phyloP scores from a whole-genome alignment of 495 filamentous ascomycete species.

The Penicillium pancosmium region DNA sequence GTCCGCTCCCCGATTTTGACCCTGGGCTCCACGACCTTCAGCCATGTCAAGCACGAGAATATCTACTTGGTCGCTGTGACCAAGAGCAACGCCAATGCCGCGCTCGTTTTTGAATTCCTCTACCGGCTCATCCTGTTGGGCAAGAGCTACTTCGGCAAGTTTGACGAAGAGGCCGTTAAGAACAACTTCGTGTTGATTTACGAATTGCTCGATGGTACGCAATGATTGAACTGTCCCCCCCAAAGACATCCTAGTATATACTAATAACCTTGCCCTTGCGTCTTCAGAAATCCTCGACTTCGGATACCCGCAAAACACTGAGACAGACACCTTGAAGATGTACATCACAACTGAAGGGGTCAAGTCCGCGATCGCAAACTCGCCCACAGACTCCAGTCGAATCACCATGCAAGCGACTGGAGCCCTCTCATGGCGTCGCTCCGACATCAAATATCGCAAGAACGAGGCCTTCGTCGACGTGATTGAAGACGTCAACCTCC shows the following conservation, averaged over 20 bases:
- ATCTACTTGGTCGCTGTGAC: conserved; percentile 98
- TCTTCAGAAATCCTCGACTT: conserved; percentile 93
- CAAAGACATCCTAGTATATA: background rate
- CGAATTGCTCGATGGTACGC: conserved; percentile 90
- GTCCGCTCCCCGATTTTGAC: conserved; percentile 98
- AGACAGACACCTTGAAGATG: conserved; percentile 99
- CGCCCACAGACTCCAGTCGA: conserved; percentile 73
- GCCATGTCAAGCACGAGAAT: conserved; percentile 99
- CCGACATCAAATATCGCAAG: conserved; percentile 98
- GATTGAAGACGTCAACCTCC: conserved; percentile 98
- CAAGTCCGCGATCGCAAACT: conserved; percentile 86
- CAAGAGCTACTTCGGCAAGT: conserved; percentile 96
- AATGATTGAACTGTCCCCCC: background rate
- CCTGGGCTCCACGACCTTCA: conserved; percentile 96
- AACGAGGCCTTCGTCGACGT: conserved; percentile 99
- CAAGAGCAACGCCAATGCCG: conserved; percentile 99
- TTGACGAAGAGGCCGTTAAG: conserved; percentile 99
- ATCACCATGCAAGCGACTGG: conserved; percentile 99
- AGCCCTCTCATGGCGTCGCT: conserved; percentile 92
- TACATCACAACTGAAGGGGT: conserved; percentile 99
- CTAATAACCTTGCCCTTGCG: background rate
- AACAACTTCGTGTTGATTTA: conserved; percentile 99
- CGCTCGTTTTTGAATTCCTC: conserved; percentile 96
- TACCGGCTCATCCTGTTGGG: conserved; percentile 90
- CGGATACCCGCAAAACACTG: conserved; percentile 98